phyloP scores from a whole-genome alignment of 179 eudicot species.

The Spinacia oleracea region DNA sequence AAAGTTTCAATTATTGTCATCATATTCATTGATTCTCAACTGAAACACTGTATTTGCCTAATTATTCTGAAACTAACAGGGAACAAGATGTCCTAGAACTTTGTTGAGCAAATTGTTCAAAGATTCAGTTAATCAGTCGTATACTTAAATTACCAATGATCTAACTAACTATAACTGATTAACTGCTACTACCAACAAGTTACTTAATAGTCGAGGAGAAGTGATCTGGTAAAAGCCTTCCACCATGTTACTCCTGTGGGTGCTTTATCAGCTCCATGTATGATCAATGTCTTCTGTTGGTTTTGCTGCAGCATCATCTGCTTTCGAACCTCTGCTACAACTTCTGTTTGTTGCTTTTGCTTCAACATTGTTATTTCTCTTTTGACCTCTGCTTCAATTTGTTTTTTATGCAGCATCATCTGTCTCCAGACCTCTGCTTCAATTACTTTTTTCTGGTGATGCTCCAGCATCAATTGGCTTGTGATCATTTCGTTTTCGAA shows the following conservation, averaged over 20 bases:
- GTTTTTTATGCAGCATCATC: too few relatives aligned
- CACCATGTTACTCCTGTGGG: background rate
- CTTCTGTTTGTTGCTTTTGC: background rate
- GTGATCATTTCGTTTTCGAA: too few relatives aligned
- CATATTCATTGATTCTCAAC: background rate
- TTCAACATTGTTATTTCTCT: background rate
- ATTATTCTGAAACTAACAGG: background rate
- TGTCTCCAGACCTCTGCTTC: background rate
- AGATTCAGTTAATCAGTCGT: too few relatives aligned
- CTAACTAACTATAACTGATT: too few relatives aligned
- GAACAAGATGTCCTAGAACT: too few relatives aligned
- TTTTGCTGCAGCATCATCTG: background rate
- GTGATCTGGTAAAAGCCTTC: background rate
- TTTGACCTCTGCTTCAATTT: background rate
- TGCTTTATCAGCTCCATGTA: background rate
- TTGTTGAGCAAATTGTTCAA: too few relatives aligned
- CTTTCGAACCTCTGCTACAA: background rate
- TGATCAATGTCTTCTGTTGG: too few relatives aligned
- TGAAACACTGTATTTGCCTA: background rate
- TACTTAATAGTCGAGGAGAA: background rate
- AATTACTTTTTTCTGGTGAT: too few relatives aligned
- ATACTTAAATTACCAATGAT: too few relatives aligned
- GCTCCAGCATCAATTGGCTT: too few relatives aligned
- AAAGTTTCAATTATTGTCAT: conserved; percentile 1
- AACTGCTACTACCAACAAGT: background rate